These are phyloP conservation scores for Ceratocystis harringtonii DNA, from an alignment of 2,329 filamentous ascomycete species.

Conservation along the genomic window DNA sequence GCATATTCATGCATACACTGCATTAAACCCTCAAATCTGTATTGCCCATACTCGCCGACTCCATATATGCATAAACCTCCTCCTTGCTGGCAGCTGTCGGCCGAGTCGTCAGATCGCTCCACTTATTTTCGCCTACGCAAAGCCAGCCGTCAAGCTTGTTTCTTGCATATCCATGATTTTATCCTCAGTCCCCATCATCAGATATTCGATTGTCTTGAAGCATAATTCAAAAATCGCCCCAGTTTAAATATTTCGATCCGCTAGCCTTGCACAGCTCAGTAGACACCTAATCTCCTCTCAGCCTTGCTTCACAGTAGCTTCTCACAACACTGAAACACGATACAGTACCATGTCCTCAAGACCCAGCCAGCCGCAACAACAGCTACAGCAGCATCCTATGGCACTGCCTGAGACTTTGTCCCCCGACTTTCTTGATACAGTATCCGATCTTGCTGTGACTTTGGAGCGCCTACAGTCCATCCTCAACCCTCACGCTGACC, in stretches of 20 bases:
- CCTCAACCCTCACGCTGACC: constrained; percentile 21
- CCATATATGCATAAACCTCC: not conserved
- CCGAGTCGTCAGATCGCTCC: not conserved
- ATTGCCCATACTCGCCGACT: not conserved
- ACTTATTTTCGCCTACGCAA: not conserved
- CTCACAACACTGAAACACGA: not conserved
- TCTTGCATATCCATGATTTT: not conserved
- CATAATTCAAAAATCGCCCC: too few species aligned
- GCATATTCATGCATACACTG: not conserved
- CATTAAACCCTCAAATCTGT: not conserved
- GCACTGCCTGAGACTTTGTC: constrained; percentile 50
- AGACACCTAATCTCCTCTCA: not conserved
- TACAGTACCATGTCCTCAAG: constrained; percentile 4
- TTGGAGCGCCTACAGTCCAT: constrained; percentile 52
- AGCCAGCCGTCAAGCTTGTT: not conserved
- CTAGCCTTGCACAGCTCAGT: not conserved
- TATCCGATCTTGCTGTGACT: constrained; percentile 66
- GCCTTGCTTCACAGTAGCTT: not conserved
- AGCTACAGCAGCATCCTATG: constrained; percentile 28
- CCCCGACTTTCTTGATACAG: constrained; percentile 70
- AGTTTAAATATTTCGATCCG: too few species aligned
- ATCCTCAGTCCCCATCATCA: too few species aligned
- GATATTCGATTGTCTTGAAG: too few species aligned
- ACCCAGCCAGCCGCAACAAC: not conserved
- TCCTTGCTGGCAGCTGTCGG: not conserved